Evolutionary conservation across 1,284 basidiomycete species (phyloP).

Genomic region (Fomitopsis palustris): DNA sequence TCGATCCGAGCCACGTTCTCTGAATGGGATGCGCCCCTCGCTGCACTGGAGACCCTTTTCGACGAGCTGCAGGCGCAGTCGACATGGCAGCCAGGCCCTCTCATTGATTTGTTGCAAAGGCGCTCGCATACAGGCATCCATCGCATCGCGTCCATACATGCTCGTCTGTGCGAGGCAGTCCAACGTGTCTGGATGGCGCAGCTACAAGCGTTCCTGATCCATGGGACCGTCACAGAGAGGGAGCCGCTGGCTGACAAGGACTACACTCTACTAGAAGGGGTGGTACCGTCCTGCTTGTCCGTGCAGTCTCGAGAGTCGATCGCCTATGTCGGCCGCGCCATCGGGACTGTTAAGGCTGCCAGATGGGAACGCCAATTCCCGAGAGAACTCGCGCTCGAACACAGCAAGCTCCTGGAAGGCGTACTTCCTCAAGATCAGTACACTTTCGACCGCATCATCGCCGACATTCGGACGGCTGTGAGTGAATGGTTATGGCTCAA

Average conservation of each 20-base stretch:
- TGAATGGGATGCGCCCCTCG: conserved; percentile 80
- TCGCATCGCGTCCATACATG: conserved; percentile 67
- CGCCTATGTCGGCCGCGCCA: conserved; percentile 82
- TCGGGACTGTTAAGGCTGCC: conserved; percentile 79
- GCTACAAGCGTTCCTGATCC: conserved; percentile 73
- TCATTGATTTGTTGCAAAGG: conserved; percentile 72
- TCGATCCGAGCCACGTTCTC: conserved; percentile 78
- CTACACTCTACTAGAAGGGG: conserved; percentile 53
- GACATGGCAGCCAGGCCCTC: conserved; percentile 66
- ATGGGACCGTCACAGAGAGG: conserved; percentile 60
- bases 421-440: conserved; percentile 74
- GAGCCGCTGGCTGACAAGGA: conserved; percentile 58
- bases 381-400: conserved; percentile 54
- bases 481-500: conserved; percentile 92
- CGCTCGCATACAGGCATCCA: conserved; percentile 75
- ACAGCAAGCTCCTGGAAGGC: conserved; percentile 60
- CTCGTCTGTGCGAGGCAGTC: conserved; percentile 65
- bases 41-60: conserved; percentile 61
- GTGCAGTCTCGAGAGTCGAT: conserved; percentile 75
- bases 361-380: conserved; percentile 78
- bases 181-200: conserved; percentile 79
- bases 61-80: conserved; percentile 53
- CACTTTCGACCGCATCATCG: conserved; percentile 69
- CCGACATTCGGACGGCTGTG: conserved; percentile 67
- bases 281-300: conserved; percentile 75